These are phyloP conservation scores for Arachis stenosperma DNA, from an alignment of 306 rosid species.

Conservation along the genomic window DNA sequence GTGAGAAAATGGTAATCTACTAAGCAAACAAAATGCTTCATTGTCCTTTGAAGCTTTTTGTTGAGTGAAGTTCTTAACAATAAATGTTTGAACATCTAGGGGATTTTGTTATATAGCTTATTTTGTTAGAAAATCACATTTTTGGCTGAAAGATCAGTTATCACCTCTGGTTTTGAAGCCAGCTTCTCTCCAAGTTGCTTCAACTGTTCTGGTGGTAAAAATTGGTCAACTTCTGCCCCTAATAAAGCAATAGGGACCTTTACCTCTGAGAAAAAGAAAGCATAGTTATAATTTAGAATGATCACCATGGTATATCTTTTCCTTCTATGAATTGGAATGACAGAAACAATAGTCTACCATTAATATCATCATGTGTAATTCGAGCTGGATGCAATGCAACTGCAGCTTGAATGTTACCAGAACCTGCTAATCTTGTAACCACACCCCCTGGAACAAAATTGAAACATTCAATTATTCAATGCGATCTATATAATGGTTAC, in stretches of 20 bases:
- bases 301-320: background rate
- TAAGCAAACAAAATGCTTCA: background rate
- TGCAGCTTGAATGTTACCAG: slow-evolving; percentile 48
- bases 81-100: too few species aligned
- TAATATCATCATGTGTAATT: slow-evolving; percentile 34
- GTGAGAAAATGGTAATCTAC: background rate
- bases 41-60: background rate
- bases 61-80: too few species aligned
- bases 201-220: slow-evolving; percentile 49
- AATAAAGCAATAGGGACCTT: slow-evolving; percentile 55
- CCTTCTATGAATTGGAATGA: background rate
- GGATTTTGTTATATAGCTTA: too few species aligned
- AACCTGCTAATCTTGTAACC: slow-evolving; percentile 47
- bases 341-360: slow-evolving; percentile 33
- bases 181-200: slow-evolving; percentile 47
- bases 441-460: slow-evolving; percentile 49
- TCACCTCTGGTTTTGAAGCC: slow-evolving; percentile 52
- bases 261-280: slow-evolving; percentile 46
- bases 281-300: background rate
- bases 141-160: background rate
- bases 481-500: background rate
- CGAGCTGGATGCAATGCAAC: slow-evolving; percentile 52
- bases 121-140: too few species aligned
- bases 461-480: background rate
- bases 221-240: slow-evolving; percentile 54